These are phyloP conservation scores for Chytridium lagenaria DNA, from an alignment of 371 early-diverging fungal species.

Conservation along the genomic window DNA sequence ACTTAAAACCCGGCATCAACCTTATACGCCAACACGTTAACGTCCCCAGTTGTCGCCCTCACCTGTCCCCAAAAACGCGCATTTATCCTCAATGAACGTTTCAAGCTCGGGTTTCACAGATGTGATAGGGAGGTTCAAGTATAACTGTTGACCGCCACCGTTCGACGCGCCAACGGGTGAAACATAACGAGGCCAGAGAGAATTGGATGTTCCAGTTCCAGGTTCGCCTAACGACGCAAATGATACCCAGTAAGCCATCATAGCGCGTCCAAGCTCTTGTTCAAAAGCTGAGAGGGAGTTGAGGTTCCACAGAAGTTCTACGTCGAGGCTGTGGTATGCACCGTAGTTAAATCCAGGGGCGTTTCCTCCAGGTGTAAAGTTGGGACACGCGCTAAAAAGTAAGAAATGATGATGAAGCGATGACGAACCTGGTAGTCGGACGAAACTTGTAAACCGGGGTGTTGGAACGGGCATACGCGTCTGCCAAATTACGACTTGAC, in stretches of 20 bases:
- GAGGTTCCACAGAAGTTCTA: constrained; percentile 8
- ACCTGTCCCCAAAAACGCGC: constrained; percentile 15
- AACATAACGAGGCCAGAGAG: background rate
- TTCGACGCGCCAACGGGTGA: background rate
- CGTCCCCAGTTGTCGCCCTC: background rate
- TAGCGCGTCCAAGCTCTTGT: constrained; percentile 11
- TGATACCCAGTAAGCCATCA: constrained; percentile 10
- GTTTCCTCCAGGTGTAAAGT: constrained; percentile 9
- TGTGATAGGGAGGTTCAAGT: constrained; percentile 11
- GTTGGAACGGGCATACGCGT: background rate
- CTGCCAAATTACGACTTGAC: constrained; percentile 19
- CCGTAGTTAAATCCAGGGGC: constrained; percentile 10
- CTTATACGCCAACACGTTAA: background rate
- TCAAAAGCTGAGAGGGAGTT: constrained; percentile 2
- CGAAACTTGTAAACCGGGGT: constrained; percentile 18
- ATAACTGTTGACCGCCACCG: constrained; percentile 16
- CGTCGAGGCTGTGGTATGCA: constrained; percentile 18
- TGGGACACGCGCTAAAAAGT: background rate
- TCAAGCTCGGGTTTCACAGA: background rate
- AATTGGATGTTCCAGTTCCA: background rate
- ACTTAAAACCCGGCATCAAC: background rate
- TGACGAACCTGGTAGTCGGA: background rate
- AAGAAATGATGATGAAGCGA: background rate
- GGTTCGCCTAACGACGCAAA: constrained; percentile 15
- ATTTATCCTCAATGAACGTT: background rate